A percentile compares a stretch with the other conserved stretches of the same genome.
Evolutionary conservation across 768 basidiomycete species (phyloP).

Genomic region (Mycena haematopus): DNA sequence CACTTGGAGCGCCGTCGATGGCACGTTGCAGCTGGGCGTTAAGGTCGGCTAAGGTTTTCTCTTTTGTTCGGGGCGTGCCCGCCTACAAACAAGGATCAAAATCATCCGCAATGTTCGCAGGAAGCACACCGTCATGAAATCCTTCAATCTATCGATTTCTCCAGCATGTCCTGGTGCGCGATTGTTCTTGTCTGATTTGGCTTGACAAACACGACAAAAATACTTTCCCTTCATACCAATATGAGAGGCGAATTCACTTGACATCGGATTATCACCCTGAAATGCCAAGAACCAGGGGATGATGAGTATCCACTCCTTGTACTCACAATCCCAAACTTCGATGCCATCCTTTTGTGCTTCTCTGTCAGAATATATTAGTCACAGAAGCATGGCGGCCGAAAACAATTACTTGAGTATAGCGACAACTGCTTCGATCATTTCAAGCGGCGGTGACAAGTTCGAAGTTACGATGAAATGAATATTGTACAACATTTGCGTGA

Average conservation of each 20-base stretch:
- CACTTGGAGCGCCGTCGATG: constrained; percentile 3
- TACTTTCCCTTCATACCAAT: constrained; percentile 32
- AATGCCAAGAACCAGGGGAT: constrained; percentile 30
- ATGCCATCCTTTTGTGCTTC: constrained; percentile 28
- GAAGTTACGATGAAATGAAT: constrained; percentile 34
- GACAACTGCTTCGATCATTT: constrained; percentile 34
- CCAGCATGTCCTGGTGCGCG: constrained; percentile 2
- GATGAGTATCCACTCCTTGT: constrained; percentile 28
- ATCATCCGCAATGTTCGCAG: background rate
- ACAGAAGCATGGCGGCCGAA: background rate
- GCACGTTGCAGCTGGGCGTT: constrained; percentile 6
- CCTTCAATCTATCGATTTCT: constrained; percentile 11
- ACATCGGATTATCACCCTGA: constrained; percentile 32
- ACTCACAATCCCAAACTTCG: constrained; percentile 27
- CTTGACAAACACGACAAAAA: constrained; percentile 34
- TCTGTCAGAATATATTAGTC: constrained; percentile 5
- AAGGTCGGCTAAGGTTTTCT: constrained; percentile 2
- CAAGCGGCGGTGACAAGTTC: constrained; percentile 32
- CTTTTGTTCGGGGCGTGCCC: background rate
- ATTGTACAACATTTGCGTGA: constrained; percentile 18
- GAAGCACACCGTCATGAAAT: constrained; percentile 8
- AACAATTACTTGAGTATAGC: constrained; percentile 29
- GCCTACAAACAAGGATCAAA: background rate
- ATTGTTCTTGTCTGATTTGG: constrained; percentile 14
- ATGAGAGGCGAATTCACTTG: constrained; percentile 34